phyloP scores from a whole-genome alignment of 148 eudicot genomes.

The Chenopodium quinoa region DNA sequence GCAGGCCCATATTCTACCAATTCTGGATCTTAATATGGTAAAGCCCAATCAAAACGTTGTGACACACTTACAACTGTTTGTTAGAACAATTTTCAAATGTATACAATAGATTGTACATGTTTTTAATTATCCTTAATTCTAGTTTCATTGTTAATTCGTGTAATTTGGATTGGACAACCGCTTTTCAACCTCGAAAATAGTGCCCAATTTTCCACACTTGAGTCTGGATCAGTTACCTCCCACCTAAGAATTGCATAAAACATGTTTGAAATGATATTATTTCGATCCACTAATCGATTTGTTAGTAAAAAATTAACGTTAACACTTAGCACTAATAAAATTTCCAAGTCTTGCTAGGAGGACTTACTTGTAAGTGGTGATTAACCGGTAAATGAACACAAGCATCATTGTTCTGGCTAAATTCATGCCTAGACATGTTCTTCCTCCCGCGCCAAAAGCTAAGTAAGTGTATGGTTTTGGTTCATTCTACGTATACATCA shows the following conservation, averaged over 20 bases:
- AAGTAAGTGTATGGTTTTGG: constrained; percentile 45
- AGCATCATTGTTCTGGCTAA: constrained; percentile 51
- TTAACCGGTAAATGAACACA: constrained; percentile 44
- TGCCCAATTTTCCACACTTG: constrained; percentile 46
- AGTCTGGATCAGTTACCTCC: constrained; percentile 39
- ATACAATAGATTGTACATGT: not conserved
- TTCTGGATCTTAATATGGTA: not conserved
- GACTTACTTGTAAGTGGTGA: constrained; percentile 45
- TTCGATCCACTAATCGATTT: not conserved
- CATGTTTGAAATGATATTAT: not conserved
- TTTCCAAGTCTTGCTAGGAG: not conserved
- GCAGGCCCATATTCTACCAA: not conserved
- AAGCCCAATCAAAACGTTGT: not conserved
- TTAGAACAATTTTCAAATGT: no score
- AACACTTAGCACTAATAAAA: no score
- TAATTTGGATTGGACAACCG: constrained; percentile 33
- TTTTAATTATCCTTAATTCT: not conserved
- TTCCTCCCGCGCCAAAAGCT: constrained; percentile 54
- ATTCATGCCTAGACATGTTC: constrained; percentile 50
- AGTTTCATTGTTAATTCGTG: not conserved
- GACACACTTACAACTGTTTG: no score
- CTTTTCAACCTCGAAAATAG: constrained; percentile 45
- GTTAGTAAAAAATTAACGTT: not conserved
- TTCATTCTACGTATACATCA: constrained; percentile 29
- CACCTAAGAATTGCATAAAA: constrained; percentile 29